Evolutionary conservation across 495 filamentous ascomycete species (phyloP), one percentile per base, ranked within the genome.

Genomic region (Penicillium turbatum): DNA sequence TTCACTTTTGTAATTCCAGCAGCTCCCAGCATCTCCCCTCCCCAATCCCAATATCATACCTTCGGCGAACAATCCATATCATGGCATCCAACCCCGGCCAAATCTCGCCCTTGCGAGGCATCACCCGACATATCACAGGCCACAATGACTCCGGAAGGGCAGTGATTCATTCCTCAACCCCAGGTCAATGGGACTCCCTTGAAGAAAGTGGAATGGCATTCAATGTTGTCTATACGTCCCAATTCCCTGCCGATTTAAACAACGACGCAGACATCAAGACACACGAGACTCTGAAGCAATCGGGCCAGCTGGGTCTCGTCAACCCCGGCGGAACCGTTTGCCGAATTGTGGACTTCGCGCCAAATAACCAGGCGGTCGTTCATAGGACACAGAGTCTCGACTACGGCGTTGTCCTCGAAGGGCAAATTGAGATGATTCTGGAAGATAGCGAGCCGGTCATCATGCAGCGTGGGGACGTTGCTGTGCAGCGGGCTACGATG

Each of bases 401-500:
- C 56, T 91, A 87, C 46, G 87, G 87, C 3, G 76, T 90, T 51
- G 80, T 93, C 24, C 52, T 93, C n/a, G 87, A 91, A 62, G 89
- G 89, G 0, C 64, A 79, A 59, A 36, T 92, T 43, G 88, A 91
- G 63, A 88, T 91, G 70, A 83, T 87, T 79, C 79, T 74, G 40
- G 86, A 90, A 65, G 79, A 81, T 0, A 77, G 74, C n/a, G 72
- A 77, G 3, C 81, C 81, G 52, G 82, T 83, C 42, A 59, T 83
- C 57, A 48, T 90, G 70, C 79, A 85, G 58, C 85, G 86, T 38
- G 82, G 84, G 19, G 87, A 91, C 64, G 81, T 87, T 15, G 86
- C 87, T 51, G 69, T 88, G 59, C 79, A 89, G 40, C 78, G 85
- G 53, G 79, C 79, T 39, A 74, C 73, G 16, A 73, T 68, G 61